Percentiles rank a stretch among this genome's conserved stretches.
Evolutionary conservation across 768 basidiomycete species (phyloP).

Genomic region (Leccinum olivaceopallidum): DNA sequence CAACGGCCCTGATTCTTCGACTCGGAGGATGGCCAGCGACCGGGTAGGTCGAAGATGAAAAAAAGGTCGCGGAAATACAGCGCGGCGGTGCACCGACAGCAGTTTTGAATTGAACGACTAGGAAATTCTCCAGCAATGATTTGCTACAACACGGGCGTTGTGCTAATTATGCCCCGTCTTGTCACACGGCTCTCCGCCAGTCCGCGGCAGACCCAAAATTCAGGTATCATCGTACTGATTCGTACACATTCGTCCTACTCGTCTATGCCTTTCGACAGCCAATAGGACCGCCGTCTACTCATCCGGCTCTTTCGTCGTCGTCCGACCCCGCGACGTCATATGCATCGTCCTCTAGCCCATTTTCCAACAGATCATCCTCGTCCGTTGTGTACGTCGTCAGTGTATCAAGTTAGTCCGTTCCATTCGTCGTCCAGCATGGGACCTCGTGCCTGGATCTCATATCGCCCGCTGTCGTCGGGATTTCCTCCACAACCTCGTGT

Average conservation of each 20-base stretch:
- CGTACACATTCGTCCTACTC: slow-evolving; percentile 18
- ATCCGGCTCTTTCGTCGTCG: slow-evolving; percentile 17
- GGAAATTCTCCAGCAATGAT: not conserved
- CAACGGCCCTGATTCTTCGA: slow-evolving; percentile 14
- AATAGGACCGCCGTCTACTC: slow-evolving; percentile 46
- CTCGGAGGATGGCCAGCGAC: slow-evolving; percentile 5
- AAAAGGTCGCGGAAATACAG: slow-evolving; percentile 2
- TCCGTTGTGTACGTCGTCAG: not conserved
- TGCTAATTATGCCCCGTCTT: slow-evolving; percentile 10
- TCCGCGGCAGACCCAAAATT: not conserved
- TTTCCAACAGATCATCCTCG: too few species aligned
- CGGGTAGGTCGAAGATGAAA: not conserved
- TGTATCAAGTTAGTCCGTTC: slow-evolving; percentile 33
- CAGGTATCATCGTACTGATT: not conserved
- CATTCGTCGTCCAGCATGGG: slow-evolving; percentile 36
- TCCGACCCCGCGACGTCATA: too few species aligned
- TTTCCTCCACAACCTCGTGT: slow-evolving; percentile 17
- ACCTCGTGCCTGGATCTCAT: slow-evolving; percentile 50
- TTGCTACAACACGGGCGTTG: slow-evolving; percentile 4
- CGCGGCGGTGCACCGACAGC: not conserved
- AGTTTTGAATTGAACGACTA: not conserved
- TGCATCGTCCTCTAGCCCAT: too few species aligned
- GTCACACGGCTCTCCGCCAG: not conserved
- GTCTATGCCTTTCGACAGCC: slow-evolving; percentile 55
- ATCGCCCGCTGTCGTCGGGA: slow-evolving; percentile 59